Percentiles rank a stretch among this genome's conserved stretches.
Evolutionary conservation across 2,329 filamentous ascomycete genomes (phyloP).

Genomic region (Diaporthe sp.): DNA sequence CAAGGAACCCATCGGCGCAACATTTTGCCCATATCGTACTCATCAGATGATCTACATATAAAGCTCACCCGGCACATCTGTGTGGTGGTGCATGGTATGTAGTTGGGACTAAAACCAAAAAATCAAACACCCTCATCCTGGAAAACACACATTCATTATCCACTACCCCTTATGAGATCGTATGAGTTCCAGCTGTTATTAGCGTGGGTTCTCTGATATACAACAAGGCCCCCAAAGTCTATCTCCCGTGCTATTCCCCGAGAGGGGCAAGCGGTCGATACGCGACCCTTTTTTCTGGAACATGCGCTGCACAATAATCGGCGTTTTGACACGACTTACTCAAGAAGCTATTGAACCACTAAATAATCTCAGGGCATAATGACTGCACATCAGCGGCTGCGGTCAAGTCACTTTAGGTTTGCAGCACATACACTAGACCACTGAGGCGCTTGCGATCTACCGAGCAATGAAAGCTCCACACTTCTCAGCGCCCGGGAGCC

Average conservation of each 20-base stretch:
- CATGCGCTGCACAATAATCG: not conserved
- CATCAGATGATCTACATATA: constrained; percentile 17
- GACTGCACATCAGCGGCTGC: not conserved
- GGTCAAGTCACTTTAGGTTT: not conserved
- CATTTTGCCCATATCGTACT: not conserved
- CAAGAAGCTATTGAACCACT: not conserved
- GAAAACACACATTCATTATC: not conserved
- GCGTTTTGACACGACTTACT: constrained; percentile 11
- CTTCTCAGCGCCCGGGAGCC: not conserved
- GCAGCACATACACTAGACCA: not conserved
- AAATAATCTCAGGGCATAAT: not conserved
- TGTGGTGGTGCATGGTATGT: not conserved
- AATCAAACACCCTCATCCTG: not conserved
- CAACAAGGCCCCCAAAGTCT: not conserved
- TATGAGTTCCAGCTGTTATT: not conserved
- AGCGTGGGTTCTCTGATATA: not conserved
- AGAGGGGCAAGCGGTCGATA: not conserved
- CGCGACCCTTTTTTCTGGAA: constrained; percentile 15
- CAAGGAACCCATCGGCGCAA: not conserved
- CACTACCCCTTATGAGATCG: not conserved
- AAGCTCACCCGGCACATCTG: not conserved
- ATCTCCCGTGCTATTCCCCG: constrained; percentile 7
- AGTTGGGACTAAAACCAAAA: not conserved
- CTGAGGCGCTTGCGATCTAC: not conserved
- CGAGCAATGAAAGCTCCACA: not conserved